These are phyloP conservation scores for Aureobasidium uvarum DNA, from an alignment of 2,329 filamentous ascomycete species.

Conservation along the genomic window DNA sequence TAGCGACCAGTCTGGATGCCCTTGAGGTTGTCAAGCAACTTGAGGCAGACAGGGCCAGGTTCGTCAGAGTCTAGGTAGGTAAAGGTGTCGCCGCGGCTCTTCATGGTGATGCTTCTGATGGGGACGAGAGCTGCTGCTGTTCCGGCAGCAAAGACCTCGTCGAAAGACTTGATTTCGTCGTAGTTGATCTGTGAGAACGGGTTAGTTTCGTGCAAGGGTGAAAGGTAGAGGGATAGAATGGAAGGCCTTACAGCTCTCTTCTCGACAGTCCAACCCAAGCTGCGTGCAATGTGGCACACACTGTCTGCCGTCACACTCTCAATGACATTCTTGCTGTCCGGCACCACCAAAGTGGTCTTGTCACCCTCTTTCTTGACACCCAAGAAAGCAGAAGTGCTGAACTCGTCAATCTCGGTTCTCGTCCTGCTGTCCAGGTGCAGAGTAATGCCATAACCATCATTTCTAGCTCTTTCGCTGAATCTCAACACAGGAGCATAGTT, in stretches of 20 bases:
- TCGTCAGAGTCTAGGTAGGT: constrained; percentile 60
- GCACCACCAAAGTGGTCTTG: constrained; percentile 71
- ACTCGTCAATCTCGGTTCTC: constrained; percentile 87
- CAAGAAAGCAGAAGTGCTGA: constrained; percentile 91
- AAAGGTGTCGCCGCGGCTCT: constrained; percentile 56
- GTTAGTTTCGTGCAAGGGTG: neutral
- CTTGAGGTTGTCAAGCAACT: constrained; percentile 73
- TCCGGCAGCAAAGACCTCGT: constrained; percentile 85
- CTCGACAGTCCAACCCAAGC: constrained; percentile 83
- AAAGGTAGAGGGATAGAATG: too few relatives aligned
- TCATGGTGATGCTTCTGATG: constrained; percentile 83
- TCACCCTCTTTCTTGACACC: constrained; percentile 63
- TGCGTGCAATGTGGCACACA: constrained; percentile 69
- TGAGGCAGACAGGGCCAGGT: constrained; percentile 69
- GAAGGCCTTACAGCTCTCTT: constrained; percentile 59
- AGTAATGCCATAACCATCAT: constrained; percentile 87
- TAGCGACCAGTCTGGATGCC: constrained; percentile 81
- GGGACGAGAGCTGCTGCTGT: constrained; percentile 90
- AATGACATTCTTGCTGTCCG: constrained; percentile 84
- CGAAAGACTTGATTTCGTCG: constrained; percentile 61
- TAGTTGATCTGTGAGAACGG: constrained; percentile 58
- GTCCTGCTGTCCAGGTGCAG: constrained; percentile 85
- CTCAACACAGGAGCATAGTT: constrained; percentile 93
- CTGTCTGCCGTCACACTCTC: constrained; percentile 81
- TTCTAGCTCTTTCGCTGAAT: constrained; percentile 77